phyloP scores from a whole-genome alignment of 805 yeast species.

The Ogataea methanolica region DNA sequence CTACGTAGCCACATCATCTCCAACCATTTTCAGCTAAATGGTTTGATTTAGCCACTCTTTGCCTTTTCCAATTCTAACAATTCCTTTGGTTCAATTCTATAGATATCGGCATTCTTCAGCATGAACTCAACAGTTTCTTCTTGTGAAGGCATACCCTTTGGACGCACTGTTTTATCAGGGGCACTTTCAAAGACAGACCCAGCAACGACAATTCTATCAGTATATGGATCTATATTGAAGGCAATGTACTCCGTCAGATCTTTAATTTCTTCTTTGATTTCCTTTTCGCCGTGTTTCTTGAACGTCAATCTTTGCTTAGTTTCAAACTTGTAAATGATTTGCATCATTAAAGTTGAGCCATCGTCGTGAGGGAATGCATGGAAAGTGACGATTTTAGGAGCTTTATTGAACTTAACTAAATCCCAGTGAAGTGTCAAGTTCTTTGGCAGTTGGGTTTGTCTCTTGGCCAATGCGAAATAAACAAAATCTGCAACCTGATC shows the following conservation, averaged over 20 bases:
- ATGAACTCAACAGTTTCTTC: slow-evolving; percentile 27
- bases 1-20: no score
- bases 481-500: slow-evolving; percentile 57
- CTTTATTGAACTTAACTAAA: slow-evolving; percentile 58
- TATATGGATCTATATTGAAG: slow-evolving; percentile 55
- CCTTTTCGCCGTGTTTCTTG: slow-evolving; percentile 37
- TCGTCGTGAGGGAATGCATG: slow-evolving; percentile 46
- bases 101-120: slow-evolving; percentile 33
- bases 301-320: slow-evolving; percentile 56
- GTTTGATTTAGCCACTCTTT: neutral
- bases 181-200: slow-evolving; percentile 64
- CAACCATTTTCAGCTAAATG: neutral
- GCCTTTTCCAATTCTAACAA: slow-evolving; percentile 3
- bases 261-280: slow-evolving; percentile 41
- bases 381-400: slow-evolving; percentile 71
- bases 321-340: slow-evolving; percentile 57
- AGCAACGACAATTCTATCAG: slow-evolving; percentile 53
- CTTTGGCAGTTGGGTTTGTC: slow-evolving; percentile 53
- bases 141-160: slow-evolving; percentile 25
- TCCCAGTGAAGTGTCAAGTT: slow-evolving; percentile 70
- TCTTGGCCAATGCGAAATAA: slow-evolving; percentile 47
- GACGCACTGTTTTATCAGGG: slow-evolving; percentile 33
- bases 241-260: slow-evolving; percentile 59
- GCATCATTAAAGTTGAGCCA: slow-evolving; percentile 35
- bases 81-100: slow-evolving; percentile 31